Percentiles rank a stretch among this genome's conserved stretches.
phyloP scores from a whole-genome alignment of 805 yeast genomes.

The Lipomyces mesembrius region DNA sequence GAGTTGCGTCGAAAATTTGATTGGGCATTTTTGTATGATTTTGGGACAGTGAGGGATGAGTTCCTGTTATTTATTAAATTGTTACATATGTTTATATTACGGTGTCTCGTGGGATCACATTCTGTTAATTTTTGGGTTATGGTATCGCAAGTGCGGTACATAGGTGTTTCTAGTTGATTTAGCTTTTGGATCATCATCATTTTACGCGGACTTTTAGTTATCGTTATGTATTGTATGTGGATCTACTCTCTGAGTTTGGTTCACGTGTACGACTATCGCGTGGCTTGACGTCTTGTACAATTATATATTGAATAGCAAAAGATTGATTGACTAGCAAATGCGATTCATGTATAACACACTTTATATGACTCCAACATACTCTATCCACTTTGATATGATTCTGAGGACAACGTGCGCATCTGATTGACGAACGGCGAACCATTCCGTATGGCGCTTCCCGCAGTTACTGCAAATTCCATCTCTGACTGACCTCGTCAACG shows the following conservation, averaged over 20 bases:
- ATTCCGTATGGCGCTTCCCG: conserved; percentile 32
- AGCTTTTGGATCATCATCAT: not conserved
- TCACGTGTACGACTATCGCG: not conserved
- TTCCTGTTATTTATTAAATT: not conserved
- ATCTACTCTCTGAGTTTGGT: not conserved
- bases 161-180: not conserved
- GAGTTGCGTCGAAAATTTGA: not conserved
- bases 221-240: not conserved
- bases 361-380: conserved; percentile 27
- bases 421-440: conserved; percentile 32
- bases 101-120: not conserved
- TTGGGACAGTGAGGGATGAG: not conserved
- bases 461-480: conserved; percentile 20
- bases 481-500: not conserved
- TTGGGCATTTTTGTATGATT: not conserved
- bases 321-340: not conserved
- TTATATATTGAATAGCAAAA: not conserved
- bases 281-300: not conserved
- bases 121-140: not conserved
- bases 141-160: not conserved
- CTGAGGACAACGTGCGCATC: conserved; percentile 19
- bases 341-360: not conserved
- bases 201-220: not conserved
- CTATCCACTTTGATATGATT: conserved; percentile 29
- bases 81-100: conserved; percentile 1